These are phyloP conservation scores for Kodamaea derodonti DNA, from an alignment of 1,139 yeast genomes.

Conservation along the genomic window DNA sequence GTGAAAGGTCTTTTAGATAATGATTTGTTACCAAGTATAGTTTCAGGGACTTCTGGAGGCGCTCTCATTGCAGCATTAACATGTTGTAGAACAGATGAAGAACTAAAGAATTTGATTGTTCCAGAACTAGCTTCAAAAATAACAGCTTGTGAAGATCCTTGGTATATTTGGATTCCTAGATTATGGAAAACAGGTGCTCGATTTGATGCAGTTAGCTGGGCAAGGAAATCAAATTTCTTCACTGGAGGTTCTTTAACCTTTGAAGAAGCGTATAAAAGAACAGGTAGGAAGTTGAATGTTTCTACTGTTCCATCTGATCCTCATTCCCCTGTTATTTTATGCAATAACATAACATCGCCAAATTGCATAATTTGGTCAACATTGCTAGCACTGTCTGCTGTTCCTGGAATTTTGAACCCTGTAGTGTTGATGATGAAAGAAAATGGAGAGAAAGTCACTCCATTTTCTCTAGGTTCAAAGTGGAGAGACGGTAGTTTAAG, in stretches of 20 bases:
- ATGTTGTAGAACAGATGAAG: slow-evolving; percentile 68
- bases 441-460: slow-evolving; percentile 38
- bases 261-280: slow-evolving; percentile 61
- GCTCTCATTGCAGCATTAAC: slow-evolving; percentile 76
- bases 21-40: slow-evolving; percentile 61
- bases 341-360: slow-evolving; percentile 76
- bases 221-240: slow-evolving; percentile 63
- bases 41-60: slow-evolving; percentile 82
- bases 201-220: slow-evolving; percentile 75
- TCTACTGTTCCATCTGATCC: slow-evolving; percentile 83
- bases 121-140: slow-evolving; percentile 65
- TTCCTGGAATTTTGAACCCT: slow-evolving; percentile 80
- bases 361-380: slow-evolving; percentile 83
- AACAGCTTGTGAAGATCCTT: slow-evolving; percentile 68
- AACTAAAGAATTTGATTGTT: slow-evolving; percentile 49
- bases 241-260: slow-evolving; percentile 72
- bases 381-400: slow-evolving; percentile 74
- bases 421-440: slow-evolving; percentile 76
- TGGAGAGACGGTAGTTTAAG: slow-evolving; percentile 75
- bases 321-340: slow-evolving; percentile 74
- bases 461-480: slow-evolving; percentile 70
- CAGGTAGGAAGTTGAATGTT: slow-evolving; percentile 69
- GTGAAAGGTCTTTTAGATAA: slow-evolving; percentile 67
- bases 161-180: slow-evolving; percentile 58
- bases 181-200: slow-evolving; percentile 77